phyloP scores from a whole-genome alignment of 2,329 filamentous ascomycete genomes.

The Colletotrichum sp. region DNA sequence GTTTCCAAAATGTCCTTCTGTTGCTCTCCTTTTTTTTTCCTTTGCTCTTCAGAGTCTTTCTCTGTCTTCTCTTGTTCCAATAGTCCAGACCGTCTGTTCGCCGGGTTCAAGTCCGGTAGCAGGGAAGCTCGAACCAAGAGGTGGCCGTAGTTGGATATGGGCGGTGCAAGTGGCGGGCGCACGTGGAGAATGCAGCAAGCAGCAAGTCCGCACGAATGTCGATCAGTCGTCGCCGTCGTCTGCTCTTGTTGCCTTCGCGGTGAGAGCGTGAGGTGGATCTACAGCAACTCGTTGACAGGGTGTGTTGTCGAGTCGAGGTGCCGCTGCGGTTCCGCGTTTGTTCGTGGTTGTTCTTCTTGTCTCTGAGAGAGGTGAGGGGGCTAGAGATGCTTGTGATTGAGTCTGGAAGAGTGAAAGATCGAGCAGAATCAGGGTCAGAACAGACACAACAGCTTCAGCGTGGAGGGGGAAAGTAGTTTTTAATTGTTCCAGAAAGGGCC shows the following conservation, averaged over 20 bases:
- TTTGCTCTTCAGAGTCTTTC: background rate
- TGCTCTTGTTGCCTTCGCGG: background rate
- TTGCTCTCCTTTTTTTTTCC: background rate
- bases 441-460: background rate
- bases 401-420: background rate
- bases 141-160: background rate
- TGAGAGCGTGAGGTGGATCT: constrained; percentile 4
- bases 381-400: background rate
- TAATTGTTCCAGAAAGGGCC: constrained; percentile 12
- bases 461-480: constrained; percentile 14
- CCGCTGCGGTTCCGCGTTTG: background rate
- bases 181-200: constrained; percentile 14
- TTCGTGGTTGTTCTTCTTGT: background rate
- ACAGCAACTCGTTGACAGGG: background rate
- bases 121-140: background rate
- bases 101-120: background rate
- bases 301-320: background rate
- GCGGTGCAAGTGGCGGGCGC: background rate
- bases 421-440: background rate
- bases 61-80: background rate
- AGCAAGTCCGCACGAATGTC: constrained; percentile 6
- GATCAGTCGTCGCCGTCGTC: constrained; percentile 8
- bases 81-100: background rate
- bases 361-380: background rate
- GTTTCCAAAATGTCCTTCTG: background rate